phyloP scores from a whole-genome alignment of 2,329 filamentous ascomycete genomes.

The Cephalotrichum gorgonifer region DNA sequence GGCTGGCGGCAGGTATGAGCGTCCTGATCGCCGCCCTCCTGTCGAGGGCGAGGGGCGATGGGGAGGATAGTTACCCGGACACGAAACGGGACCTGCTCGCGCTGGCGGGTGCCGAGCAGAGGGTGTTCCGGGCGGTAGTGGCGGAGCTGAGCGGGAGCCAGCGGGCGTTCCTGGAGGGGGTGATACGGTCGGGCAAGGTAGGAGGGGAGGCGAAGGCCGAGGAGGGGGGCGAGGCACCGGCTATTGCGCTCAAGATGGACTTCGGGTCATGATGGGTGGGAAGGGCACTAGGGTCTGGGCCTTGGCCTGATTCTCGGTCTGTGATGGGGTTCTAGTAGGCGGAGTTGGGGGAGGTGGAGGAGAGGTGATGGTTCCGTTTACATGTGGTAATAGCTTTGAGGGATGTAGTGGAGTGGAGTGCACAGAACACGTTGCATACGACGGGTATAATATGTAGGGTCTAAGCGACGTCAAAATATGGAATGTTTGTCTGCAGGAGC shows the following conservation, averaged over 20 bases:
- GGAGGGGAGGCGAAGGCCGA: conserved; percentile 25
- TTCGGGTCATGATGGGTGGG: conserved; percentile 43
- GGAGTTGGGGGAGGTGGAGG: no score
- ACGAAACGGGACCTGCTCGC: conserved; percentile 71
- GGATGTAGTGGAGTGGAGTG: no score
- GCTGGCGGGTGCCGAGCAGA: conserved; percentile 65
- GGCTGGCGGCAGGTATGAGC: conserved; percentile 54
- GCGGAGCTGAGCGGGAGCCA: conserved; percentile 59
- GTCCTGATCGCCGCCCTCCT: conserved; percentile 71
- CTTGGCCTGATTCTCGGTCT: not conserved
- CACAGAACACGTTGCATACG: no score
- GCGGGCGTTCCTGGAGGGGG: conserved; percentile 68
- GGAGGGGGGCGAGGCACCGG: conserved; percentile 50
- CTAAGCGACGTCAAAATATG: no score
- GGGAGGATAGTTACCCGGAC: conserved; percentile 53
- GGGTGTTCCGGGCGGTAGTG: conserved; percentile 65
- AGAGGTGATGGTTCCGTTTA: no score
- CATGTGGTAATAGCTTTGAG: no score
- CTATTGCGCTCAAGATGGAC: conserved; percentile 89
- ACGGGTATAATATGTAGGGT: no score
- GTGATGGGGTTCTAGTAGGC: not conserved
- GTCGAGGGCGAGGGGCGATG: conserved; percentile 56
- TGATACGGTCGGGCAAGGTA: conserved; percentile 55
- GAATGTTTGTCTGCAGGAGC: no score
- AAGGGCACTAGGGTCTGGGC: not conserved